phyloP scores from a whole-genome alignment of 192 early-diverging fungal species.

The Rhizoclosmatium globosum region DNA sequence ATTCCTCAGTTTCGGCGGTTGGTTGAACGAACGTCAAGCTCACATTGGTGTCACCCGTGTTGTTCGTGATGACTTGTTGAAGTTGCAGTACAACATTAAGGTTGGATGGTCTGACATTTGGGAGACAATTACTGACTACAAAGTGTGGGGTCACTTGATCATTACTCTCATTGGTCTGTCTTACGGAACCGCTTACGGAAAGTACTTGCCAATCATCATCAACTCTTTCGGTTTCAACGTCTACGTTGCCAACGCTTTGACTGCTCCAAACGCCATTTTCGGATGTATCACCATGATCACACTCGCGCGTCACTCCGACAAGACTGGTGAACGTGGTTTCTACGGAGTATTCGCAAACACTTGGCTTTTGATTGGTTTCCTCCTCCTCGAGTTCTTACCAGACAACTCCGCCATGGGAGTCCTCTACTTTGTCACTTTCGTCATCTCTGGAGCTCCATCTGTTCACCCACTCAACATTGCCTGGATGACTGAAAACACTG shows the following conservation, averaged over 20 bases:
- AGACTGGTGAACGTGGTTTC: conserved; percentile 29
- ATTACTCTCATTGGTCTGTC: conserved; percentile 15
- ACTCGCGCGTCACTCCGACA: conserved; percentile 26
- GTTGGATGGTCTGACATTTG: conserved; percentile 30
- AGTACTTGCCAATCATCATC: background rate
- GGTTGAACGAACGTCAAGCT: too few relatives aligned
- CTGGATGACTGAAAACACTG: too few relatives aligned
- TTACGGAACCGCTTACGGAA: conserved; percentile 42
- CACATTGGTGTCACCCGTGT: too few relatives aligned
- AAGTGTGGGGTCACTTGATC: conserved; percentile 23
- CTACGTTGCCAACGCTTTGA: background rate
- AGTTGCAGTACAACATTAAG: conserved; percentile 27
- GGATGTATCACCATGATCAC: conserved; percentile 24
- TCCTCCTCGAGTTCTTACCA: too few relatives aligned
- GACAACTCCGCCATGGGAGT: background rate
- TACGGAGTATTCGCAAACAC: conserved; percentile 24
- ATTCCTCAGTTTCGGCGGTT: too few relatives aligned
- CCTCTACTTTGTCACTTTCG: conserved; percentile 10
- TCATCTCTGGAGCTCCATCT: conserved; percentile 4
- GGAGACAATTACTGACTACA: conserved; percentile 36
- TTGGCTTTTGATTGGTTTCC: conserved; percentile 37
- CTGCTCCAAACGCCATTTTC: too few relatives aligned
- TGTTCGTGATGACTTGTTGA: conserved; percentile 21
- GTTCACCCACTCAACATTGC: conserved; percentile 27
- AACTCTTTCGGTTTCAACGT: background rate